These are phyloP conservation scores for Moesziomyces antarcticus DNA, from an alignment of 1,284 basidiomycete genomes.

Conservation along the genomic window DNA sequence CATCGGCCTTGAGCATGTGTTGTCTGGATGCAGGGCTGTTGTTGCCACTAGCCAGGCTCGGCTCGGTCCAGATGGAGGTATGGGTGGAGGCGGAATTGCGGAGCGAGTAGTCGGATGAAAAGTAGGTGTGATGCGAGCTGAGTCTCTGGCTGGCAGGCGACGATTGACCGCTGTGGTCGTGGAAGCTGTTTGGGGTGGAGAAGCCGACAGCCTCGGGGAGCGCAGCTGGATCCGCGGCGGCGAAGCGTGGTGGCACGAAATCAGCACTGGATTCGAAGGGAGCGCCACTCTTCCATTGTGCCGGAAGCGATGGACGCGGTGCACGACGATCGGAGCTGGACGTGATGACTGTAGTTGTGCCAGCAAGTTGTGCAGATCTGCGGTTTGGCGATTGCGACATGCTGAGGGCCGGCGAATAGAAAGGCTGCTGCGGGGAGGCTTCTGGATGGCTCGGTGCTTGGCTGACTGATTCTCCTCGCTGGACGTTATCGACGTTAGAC, in stretches of 20 bases:
- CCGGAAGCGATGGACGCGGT: slow-evolving; percentile 26
- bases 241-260: slow-evolving; percentile 13
- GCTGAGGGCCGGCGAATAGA: slow-evolving; percentile 28
- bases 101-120: slow-evolving; percentile 31
- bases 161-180: slow-evolving; percentile 9
- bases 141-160: slow-evolving; percentile 21
- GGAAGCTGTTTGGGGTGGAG: slow-evolving; percentile 1
- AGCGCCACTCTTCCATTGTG: slow-evolving; percentile 18
- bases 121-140: slow-evolving; percentile 23
- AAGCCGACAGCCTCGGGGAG: slow-evolving; percentile 14
- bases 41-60: slow-evolving; percentile 32
- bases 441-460: neutral
- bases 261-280: neutral
- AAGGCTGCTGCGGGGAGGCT: slow-evolving; percentile 17
- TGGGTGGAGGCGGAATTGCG: slow-evolving; percentile 43
- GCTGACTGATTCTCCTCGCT: slow-evolving; percentile 1
- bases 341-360: neutral
- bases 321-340: slow-evolving; percentile 6
- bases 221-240: slow-evolving; percentile 11
- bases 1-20: slow-evolving; percentile 16
- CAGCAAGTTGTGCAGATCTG: slow-evolving; percentile 1
- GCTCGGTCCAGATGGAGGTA: slow-evolving; percentile 41
- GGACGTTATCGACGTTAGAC: neutral
- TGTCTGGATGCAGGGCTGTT: slow-evolving; percentile 40
- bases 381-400: slow-evolving; percentile 14